A percentile compares a stretch with the other conserved stretches of the same genome.
Evolutionary conservation across 2,329 filamentous ascomycete genomes (phyloP).

Genomic region (Arthrobotrys pseudoclavata): DNA sequence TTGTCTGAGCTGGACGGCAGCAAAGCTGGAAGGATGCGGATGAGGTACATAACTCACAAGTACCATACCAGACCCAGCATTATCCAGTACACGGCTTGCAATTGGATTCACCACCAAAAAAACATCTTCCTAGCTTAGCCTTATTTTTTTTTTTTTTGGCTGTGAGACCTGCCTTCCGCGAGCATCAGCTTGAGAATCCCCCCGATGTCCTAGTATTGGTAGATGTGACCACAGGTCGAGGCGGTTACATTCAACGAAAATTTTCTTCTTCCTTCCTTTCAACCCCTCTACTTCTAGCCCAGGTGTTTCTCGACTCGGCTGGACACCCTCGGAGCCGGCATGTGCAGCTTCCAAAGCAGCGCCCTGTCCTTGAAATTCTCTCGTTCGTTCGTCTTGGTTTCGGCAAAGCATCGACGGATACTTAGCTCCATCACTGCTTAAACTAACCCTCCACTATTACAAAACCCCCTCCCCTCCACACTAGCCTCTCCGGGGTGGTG

Average conservation of each 20-base stretch:
- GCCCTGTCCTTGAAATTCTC: slow-evolving; percentile 48
- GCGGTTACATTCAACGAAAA: slow-evolving; percentile 56
- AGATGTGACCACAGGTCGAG: slow-evolving; percentile 30
- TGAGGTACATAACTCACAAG: slow-evolving; percentile 28
- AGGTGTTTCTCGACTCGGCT: slow-evolving; percentile 25
- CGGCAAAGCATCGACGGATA: slow-evolving; percentile 56
- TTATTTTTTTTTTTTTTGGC: neutral
- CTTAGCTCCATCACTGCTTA: slow-evolving; percentile 23
- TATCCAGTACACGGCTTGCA: neutral
- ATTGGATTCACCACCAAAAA: neutral
- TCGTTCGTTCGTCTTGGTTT: slow-evolving; percentile 44
- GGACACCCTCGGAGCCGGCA: slow-evolving; percentile 40
- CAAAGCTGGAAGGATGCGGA: slow-evolving; percentile 24
- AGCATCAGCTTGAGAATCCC: slow-evolving; percentile 39
- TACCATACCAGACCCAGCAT: slow-evolving; percentile 12
- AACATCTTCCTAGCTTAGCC: neutral
- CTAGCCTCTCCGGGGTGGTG: slow-evolving; percentile 37
- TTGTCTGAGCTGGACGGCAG: slow-evolving; percentile 18
- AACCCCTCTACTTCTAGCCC: slow-evolving; percentile 28
- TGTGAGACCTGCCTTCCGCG: slow-evolving; percentile 54
- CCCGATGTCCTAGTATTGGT: slow-evolving; percentile 14
- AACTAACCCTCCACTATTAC: slow-evolving; percentile 13
- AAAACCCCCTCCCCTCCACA: slow-evolving; percentile 7
- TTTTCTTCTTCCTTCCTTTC: slow-evolving; percentile 20
- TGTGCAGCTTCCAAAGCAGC: slow-evolving; percentile 46